Base-by-base conservation (phyloP, 192 early-diverging fungal species). In the Diversispora eburnea region DNA sequence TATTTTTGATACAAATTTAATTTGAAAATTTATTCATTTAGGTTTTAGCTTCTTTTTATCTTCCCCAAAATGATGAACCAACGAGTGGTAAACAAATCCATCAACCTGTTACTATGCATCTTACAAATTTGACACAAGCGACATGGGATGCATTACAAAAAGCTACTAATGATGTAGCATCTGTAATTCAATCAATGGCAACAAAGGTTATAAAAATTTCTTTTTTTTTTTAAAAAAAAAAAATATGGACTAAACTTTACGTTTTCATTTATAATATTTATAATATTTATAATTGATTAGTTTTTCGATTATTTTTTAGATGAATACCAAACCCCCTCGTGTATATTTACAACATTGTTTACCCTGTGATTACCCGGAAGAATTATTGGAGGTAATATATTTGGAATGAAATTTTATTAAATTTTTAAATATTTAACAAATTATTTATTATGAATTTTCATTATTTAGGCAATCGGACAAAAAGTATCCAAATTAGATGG, bases 141-240 rank as follows among this genome's bases (percentile, higher is more conserved):
- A 73, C 64, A 19, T 73, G 45, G 61, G 62, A 73, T 42, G 60
- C 72, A 19, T 73, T 73, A 64, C 20, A 43, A 25, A 49, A 47
- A 55, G 22, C 72, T n/a, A 64, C 62, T 41, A 73, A 73, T 55
- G 72, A 73, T 43, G 39, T 54, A 51, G 15, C 61, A 42, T 39
- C 47, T 5, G 61, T 60, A 5, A 49, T 62, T 13, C 19, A 64
- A 52, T 64, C 62, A 55, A 73, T 73, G 72, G 25, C 41, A 54
- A 45, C 25, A 64, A 73, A 64, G 7, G 61, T 73, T 1, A n/a
- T 41, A n/a, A 52, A 17, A 55, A 5, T 15, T 52, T 19, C 6
- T 0, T 25, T 64, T 64, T 64, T 64, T 15, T 45, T 45, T 33
- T 33, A 33, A 33, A 33, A 33, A 10, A 17, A 54, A 17, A 54